Evolutionary conservation across 352 stramenopile genomes (phyloP).

Genomic region (Aphanomyces stellatus): DNA sequence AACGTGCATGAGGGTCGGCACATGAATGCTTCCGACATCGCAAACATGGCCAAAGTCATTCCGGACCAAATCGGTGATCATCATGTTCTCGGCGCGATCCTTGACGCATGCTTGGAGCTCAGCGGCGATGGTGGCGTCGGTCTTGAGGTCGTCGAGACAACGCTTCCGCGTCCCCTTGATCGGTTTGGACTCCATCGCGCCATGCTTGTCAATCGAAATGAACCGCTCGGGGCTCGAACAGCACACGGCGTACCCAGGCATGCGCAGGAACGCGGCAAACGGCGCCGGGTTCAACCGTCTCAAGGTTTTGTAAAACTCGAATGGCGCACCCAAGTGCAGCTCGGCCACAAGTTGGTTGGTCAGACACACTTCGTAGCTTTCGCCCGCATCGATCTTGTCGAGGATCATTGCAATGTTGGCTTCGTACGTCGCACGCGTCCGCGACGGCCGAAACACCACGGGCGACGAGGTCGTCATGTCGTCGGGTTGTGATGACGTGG

Average conservation of each 20-base stretch:
- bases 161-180: constrained; percentile 93
- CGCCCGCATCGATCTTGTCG: constrained; percentile 84
- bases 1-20: constrained; percentile 91
- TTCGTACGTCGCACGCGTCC: constrained; percentile 70
- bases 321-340: constrained; percentile 32
- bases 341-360: constrained; percentile 88
- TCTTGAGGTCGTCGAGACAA: constrained; percentile 22
- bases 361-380: constrained; percentile 95
- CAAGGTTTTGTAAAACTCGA: constrained; percentile 87
- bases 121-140: constrained; percentile 57
- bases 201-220: constrained; percentile 53
- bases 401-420: constrained; percentile 82
- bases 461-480: not conserved
- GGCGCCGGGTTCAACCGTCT: constrained; percentile 90
- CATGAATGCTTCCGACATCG: constrained; percentile 85
- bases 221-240: constrained; percentile 96
- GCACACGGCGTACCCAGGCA: constrained; percentile 84
- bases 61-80: constrained; percentile 96
- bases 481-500: not conserved
- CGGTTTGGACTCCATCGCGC: constrained; percentile 93
- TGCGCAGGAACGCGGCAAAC: constrained; percentile 80
- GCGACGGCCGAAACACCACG: constrained; percentile 52
- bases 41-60: constrained; percentile 95
- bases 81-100: constrained; percentile 95
- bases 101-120: constrained; percentile 85